These are phyloP conservation scores for Selaginella tamariscina DNA, from an alignment of 75 land plant genomes.

Conservation along the genomic window DNA sequence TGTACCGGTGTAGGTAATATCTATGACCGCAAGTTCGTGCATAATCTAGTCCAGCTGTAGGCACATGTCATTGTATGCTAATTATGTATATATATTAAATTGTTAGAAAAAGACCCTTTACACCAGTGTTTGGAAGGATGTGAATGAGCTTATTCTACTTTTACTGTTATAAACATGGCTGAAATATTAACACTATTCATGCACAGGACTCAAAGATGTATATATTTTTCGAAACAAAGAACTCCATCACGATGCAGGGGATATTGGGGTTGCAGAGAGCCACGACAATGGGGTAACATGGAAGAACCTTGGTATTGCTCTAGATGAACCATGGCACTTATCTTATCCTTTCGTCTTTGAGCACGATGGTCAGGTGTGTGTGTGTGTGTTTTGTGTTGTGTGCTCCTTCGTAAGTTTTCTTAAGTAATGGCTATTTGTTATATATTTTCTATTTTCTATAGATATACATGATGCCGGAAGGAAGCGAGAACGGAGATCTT, in stretches of 20 bases:
- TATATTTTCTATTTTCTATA: slow-evolving; percentile 20
- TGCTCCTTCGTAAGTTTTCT: background rate
- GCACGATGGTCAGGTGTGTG: slow-evolving; percentile 51
- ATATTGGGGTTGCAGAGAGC: slow-evolving; percentile 86
- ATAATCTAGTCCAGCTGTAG: no score
- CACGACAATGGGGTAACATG: slow-evolving; percentile 68
- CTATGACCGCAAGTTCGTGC: no score
- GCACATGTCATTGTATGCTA: no score
- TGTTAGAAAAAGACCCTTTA: no score
- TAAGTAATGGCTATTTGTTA: background rate
- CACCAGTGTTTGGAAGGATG: no score
- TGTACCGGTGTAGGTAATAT: no score
- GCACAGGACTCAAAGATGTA: slow-evolving; percentile 50
- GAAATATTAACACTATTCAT: no score
- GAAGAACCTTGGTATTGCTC: slow-evolving; percentile 61
- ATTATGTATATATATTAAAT: no score
- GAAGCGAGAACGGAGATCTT: slow-evolving; percentile 61
- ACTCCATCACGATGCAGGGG: slow-evolving; percentile 71
- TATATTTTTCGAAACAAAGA: slow-evolving; percentile 85
- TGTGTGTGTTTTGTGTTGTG: background rate
- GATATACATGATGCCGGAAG: slow-evolving; percentile 95
- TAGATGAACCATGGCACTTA: slow-evolving; percentile 87
- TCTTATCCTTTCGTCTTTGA: slow-evolving; percentile 77
- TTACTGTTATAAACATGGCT: no score
- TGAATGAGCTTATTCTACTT: no score